Percentiles rank a stretch among this genome's conserved stretches.
Conservation (phyloP, 257 asterid species). For the Penstemon barbatus region DNA sequence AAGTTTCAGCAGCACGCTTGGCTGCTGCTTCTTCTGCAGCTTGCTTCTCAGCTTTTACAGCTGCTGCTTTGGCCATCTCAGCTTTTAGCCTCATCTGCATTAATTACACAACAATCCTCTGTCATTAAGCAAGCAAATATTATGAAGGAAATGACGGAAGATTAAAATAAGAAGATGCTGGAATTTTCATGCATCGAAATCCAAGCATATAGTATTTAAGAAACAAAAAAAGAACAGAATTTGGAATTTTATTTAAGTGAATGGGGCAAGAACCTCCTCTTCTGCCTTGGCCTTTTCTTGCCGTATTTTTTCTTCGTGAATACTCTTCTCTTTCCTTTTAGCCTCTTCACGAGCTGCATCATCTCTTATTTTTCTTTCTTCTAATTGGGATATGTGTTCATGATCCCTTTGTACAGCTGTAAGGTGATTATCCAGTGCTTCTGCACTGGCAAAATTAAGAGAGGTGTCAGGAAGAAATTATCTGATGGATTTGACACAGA, state of each 20-base stretch:
- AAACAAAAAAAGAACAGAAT: not conserved
- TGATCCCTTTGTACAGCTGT: conserved; percentile 89
- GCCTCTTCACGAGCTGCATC: conserved; percentile 92
- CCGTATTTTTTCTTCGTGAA: conserved; percentile 63
- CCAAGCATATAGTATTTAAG: conserved; percentile 3
- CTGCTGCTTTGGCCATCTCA: conserved; percentile 61
- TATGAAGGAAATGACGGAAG: conserved; percentile 1
- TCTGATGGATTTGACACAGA: not conserved
- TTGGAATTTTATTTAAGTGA: not conserved
- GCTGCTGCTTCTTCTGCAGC: conserved; percentile 67
- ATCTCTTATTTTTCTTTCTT: conserved; percentile 87
- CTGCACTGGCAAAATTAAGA: conserved; percentile 60
- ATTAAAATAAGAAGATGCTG: conserved; percentile 8
- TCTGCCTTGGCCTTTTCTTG: conserved; percentile 75
- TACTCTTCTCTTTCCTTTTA: conserved; percentile 68
- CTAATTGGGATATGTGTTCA: conserved; percentile 80
- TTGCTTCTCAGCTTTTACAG: conserved; percentile 59
- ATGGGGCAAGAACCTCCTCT: conserved; percentile 61
- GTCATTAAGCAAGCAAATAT: conserved; percentile 1
- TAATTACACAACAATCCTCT: conserved; percentile 28
- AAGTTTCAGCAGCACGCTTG: conserved; percentile 42
- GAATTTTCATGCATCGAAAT: conserved; percentile 16
- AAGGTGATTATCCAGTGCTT: conserved; percentile 86
- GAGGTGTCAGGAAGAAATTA: conserved; percentile 28
- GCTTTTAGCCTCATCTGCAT: conserved; percentile 71